Conservation (phyloP, 1,139 yeast genomes). For the Suzukiozyma palmioleophila region DNA sequence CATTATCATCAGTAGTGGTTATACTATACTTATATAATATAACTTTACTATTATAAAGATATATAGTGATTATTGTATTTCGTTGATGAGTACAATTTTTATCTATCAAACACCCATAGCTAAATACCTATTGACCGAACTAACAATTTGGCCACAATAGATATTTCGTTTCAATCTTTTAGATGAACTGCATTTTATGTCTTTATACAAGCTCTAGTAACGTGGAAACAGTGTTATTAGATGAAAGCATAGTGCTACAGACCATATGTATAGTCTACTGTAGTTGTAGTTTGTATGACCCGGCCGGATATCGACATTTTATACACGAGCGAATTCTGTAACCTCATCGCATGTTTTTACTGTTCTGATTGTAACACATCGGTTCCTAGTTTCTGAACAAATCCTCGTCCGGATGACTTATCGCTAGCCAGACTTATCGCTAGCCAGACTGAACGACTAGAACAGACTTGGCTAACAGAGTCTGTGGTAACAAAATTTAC, state of each 20-base stretch:
- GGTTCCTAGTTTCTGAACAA: no score
- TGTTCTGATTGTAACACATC: no score
- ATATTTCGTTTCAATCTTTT: conserved; percentile 76
- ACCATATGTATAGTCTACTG: conserved; percentile 7
- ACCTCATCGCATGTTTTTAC: no score
- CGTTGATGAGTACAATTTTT: conserved; percentile 10
- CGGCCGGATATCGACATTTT: no score
- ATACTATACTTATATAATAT: conserved; percentile 60
- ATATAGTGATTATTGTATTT: conserved; percentile 10
- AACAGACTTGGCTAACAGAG: no score
- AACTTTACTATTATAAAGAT: conserved; percentile 44
- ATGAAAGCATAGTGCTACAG: conserved; percentile 51
- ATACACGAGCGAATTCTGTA: no score
- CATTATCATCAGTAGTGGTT: conserved; percentile 65
- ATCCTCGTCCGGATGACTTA: no score
- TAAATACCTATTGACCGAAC: conserved; percentile 55
- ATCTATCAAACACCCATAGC: conserved; percentile 27
- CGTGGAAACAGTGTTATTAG: conserved; percentile 24
- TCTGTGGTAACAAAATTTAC: no score
- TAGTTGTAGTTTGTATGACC: neutral
- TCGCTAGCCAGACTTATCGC: no score
- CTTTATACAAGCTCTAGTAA: conserved; percentile 24
- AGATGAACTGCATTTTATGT: conserved; percentile 43
- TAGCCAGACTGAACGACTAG: no score
- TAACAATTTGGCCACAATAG: conserved; percentile 61